A percentile compares a stretch with the other conserved stretches of the same genome.
Evolutionary conservation across 2,329 filamentous ascomycete genomes (phyloP).

Genomic region (Colletotrichum shisoi): DNA sequence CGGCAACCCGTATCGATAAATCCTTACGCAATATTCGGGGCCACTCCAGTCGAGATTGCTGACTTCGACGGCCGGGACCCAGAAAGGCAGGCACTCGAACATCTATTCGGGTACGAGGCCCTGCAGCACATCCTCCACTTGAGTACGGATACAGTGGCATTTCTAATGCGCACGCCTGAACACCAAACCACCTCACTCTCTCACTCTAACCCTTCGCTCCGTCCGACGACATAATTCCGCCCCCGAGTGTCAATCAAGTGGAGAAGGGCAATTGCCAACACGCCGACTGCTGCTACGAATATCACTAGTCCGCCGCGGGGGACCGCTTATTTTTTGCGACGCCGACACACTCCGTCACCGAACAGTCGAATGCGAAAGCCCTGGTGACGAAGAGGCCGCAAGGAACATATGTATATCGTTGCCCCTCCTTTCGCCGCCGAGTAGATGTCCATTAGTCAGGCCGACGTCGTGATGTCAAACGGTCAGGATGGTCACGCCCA

Average conservation of each 20-base stretch:
- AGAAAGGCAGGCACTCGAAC: constrained; percentile 22
- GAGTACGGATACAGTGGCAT: constrained; percentile 39
- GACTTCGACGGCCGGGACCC: constrained; percentile 1
- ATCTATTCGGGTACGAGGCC: constrained; percentile 30
- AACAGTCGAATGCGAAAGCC: constrained; percentile 37
- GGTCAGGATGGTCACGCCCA: constrained; percentile 53
- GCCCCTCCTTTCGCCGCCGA: constrained; percentile 23
- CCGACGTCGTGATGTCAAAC: constrained; percentile 54
- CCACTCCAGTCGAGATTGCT: not conserved
- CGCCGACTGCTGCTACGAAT: constrained; percentile 14
- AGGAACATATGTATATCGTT: constrained; percentile 19
- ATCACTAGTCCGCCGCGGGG: constrained; percentile 11
- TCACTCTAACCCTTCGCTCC: constrained; percentile 24
- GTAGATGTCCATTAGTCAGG: constrained; percentile 52
- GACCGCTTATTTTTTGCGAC: constrained; percentile 36
- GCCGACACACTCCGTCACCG: constrained; percentile 30
- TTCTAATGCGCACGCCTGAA: constrained; percentile 39
- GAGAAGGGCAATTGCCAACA: constrained; percentile 17
- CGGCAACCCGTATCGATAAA: constrained; percentile 8
- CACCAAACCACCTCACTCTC: constrained; percentile 34
- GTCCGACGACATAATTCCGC: constrained; percentile 26
- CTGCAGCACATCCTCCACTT: constrained; percentile 38
- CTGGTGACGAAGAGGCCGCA: constrained; percentile 29
- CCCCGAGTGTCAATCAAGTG: constrained; percentile 27
- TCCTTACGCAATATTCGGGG: constrained; percentile 6